Base-by-base conservation (phyloP, 2,329 filamentous ascomycete genomes). In the Verticillium klebahnii region DNA sequence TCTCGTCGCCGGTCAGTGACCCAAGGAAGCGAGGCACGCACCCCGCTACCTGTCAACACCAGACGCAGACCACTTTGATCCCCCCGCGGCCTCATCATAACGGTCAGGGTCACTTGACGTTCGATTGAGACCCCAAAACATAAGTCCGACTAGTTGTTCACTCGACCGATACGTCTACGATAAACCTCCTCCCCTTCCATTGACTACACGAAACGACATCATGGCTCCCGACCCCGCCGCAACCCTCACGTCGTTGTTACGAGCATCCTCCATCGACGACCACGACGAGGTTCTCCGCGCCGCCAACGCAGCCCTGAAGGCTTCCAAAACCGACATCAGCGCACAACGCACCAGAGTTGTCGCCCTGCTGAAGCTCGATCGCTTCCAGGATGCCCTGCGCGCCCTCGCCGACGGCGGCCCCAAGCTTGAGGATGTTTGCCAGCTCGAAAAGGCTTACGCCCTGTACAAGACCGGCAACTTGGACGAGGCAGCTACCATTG, bases 291-390 rank as follows among this genome's bases (percentile, higher is more conserved):
- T 91, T 59, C 85, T 95, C 63, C 81, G 84, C 71, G 81, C 85
- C 58, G 83, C 86, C 70, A 86, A 85, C 69, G 83, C 84, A 52
- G 82, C 85, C 58, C 75, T 89, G 64, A 86, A 85, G 69, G 81
- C 84, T 61, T 84, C 87, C 67, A 89, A 87, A 70, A 73, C 73
- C 60, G 82, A 89, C 66, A 63, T 74, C 36, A 78, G 85, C 50
- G 88, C 89, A 60, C 87, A 89, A 40, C 88, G 89, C 72, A 89
- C 87, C 39, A 88, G 89, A 64, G 82, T 89, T 15, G 84, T 94
- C 55, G 90, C 91, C 25, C 82, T 95, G 23, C 81, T 95, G 65
- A 92, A 93, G 73, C 85, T 95, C 68, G 92, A 95, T 75, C 89
- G 91, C 62, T 95, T 89, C 74, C 85, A 90, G 62, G 91, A 95